These are phyloP conservation scores for Dentipellis fragilis DNA, from an alignment of 768 basidiomycete genomes.

Conservation along the genomic window DNA sequence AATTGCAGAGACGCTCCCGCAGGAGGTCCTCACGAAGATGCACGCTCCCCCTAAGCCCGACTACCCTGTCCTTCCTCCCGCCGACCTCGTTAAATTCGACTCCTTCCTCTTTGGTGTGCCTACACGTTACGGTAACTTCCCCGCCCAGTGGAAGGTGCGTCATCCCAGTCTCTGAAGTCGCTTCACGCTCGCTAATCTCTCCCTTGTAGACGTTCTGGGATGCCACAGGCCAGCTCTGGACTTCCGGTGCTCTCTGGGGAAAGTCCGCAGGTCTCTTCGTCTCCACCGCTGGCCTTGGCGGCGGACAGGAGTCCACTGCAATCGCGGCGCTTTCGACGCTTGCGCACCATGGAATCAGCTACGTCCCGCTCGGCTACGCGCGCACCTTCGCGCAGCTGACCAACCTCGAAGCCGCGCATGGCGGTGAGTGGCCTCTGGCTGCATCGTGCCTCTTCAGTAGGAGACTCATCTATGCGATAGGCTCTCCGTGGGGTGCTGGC, in stretches of 20 bases:
- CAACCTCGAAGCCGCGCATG: constrained; percentile 40
- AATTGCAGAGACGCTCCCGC: constrained; percentile 69
- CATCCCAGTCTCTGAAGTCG: not conserved
- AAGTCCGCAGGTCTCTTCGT: constrained; percentile 73
- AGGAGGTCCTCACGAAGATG: constrained; percentile 59
- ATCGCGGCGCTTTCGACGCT: constrained; percentile 45
- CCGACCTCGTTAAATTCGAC: constrained; percentile 49
- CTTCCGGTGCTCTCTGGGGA: constrained; percentile 46
- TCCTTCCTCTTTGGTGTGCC: constrained; percentile 71
- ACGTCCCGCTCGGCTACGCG: constrained; percentile 66
- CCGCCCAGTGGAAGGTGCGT: constrained; percentile 68
- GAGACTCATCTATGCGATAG: constrained; percentile 22
- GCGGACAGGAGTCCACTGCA: constrained; percentile 67
- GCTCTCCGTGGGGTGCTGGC: constrained; percentile 72
- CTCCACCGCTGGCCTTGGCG: constrained; percentile 62
- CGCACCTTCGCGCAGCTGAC: constrained; percentile 31
- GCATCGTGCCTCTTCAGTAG: not conserved
- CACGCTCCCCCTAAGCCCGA: constrained; percentile 60
- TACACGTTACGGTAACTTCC: constrained; percentile 73
- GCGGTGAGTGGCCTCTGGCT: constrained; percentile 33
- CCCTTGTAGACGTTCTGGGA: constrained; percentile 60
- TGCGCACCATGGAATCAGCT: constrained; percentile 64
- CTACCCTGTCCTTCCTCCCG: constrained; percentile 58
- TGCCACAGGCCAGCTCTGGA: constrained; percentile 60
- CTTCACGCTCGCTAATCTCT: not conserved